A percentile compares a stretch with the other conserved stretches of the same genome.
These are phyloP conservation scores for Oxyria digyna DNA, from an alignment of 148 eudicot species.

Conservation along the genomic window DNA sequence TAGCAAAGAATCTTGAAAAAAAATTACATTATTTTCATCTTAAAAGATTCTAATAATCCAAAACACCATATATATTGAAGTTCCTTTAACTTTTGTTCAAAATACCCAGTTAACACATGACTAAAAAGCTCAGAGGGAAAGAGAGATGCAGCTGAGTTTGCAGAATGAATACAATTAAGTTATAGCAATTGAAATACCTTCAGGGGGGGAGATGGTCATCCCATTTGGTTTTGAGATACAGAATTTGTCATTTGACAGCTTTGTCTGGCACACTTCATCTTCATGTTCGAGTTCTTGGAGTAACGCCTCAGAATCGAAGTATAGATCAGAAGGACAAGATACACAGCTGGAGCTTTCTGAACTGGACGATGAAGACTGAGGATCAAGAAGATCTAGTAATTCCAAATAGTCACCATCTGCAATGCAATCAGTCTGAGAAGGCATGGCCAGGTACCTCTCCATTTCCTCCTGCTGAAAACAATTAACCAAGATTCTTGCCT, in stretches of 20 bases:
- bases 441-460: constrained; percentile 7
- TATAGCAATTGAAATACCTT: not conserved
- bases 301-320: constrained; percentile 19
- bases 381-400: constrained; percentile 37
- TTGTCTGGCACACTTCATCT: not conserved
- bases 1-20: not conserved
- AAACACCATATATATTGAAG: not conserved
- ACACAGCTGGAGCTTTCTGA: constrained; percentile 35
- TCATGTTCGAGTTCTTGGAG: constrained; percentile 1
- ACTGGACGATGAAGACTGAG: constrained; percentile 29
- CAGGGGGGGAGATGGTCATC: not conserved
- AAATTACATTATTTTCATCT: not conserved
- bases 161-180: not conserved
- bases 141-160: not conserved
- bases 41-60: not conserved
- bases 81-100: not conserved
- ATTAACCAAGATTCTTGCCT: not conserved
- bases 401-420: constrained; percentile 41
- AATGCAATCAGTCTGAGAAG: constrained; percentile 13
- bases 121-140: not conserved
- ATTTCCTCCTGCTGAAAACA: constrained; percentile 4
- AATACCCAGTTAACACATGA: not conserved
- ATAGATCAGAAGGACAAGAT: constrained; percentile 34
- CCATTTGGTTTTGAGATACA: not conserved
- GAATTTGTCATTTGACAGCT: not conserved